These are phyloP conservation scores for Backusella luteola DNA, from an alignment of 192 early-diverging fungal species.

Conservation along the genomic window DNA sequence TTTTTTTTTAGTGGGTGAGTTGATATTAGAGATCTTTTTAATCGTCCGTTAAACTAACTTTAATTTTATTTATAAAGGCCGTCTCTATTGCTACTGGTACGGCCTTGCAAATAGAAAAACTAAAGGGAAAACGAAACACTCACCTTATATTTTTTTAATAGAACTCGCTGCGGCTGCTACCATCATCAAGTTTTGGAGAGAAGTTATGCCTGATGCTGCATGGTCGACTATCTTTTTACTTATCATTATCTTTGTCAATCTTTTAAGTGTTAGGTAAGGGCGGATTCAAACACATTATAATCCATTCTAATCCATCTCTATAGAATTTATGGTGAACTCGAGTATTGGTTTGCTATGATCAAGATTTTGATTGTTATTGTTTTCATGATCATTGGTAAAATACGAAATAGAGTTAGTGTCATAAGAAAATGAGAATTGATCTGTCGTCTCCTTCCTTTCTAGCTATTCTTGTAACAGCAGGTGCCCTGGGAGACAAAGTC, in stretches of 20 bases:
- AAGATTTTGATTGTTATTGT: constrained; percentile 76
- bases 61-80: neutral
- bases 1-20: constrained; percentile 19
- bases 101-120: neutral
- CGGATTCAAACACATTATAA: neutral
- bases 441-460: neutral
- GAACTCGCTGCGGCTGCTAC: constrained; percentile 80
- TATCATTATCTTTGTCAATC: constrained; percentile 59
- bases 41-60: neutral
- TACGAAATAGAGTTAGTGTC: neutral
- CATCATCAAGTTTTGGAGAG: constrained; percentile 71
- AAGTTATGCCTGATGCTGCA: constrained; percentile 29
- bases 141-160: constrained; percentile 19
- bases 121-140: neutral
- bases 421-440: neutral
- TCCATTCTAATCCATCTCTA: neutral
- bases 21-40: neutral
- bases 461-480: constrained; percentile 58
- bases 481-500: constrained; percentile 49
- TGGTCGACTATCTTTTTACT: constrained; percentile 52
- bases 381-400: constrained; percentile 67
- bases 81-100: constrained; percentile 24
- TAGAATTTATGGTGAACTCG: constrained; percentile 83
- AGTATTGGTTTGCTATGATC: constrained; percentile 77
- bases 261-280: constrained; percentile 45